phyloP scores from a whole-genome alignment of 1,284 basidiomycete species.

The Ceratobasidium papillatum region DNA sequence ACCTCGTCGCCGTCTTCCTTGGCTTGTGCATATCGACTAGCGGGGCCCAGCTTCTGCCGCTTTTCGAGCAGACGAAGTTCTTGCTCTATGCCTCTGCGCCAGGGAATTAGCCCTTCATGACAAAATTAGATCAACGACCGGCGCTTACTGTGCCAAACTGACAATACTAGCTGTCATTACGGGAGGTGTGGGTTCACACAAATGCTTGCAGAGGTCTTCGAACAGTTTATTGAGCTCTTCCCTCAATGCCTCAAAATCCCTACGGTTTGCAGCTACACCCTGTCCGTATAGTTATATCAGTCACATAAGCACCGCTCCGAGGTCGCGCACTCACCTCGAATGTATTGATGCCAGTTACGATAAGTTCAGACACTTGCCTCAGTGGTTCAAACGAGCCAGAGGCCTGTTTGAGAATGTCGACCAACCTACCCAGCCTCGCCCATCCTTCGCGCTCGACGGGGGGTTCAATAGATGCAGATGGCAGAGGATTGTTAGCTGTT shows the following conservation, averaged over 20 bases:
- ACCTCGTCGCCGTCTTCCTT: neutral
- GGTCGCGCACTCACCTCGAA: neutral
- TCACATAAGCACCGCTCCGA: neutral
- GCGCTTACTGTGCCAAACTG: neutral
- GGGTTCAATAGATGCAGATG: no score
- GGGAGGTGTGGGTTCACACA: neutral
- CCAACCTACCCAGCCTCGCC: no score
- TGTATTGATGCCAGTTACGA: neutral
- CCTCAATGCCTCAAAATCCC: neutral
- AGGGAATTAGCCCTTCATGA: neutral
- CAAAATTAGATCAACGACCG: neutral
- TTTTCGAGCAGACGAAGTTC: neutral
- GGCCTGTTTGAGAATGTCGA: no score
- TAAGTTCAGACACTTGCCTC: no score
- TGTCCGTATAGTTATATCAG: neutral
- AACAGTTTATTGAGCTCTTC: neutral
- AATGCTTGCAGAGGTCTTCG: neutral
- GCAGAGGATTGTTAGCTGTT: no score
- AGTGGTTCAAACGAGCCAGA: no score
- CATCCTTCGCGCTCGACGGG: no score
- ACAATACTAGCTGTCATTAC: constrained; percentile 3
- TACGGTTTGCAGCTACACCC: neutral
- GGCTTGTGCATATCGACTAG: neutral
- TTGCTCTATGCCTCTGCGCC: constrained; percentile 1
- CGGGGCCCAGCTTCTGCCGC: neutral